These are phyloP conservation scores for Selaginella moellendorffii DNA, from an alignment of 75 land plant genomes.

Conservation along the genomic window DNA sequence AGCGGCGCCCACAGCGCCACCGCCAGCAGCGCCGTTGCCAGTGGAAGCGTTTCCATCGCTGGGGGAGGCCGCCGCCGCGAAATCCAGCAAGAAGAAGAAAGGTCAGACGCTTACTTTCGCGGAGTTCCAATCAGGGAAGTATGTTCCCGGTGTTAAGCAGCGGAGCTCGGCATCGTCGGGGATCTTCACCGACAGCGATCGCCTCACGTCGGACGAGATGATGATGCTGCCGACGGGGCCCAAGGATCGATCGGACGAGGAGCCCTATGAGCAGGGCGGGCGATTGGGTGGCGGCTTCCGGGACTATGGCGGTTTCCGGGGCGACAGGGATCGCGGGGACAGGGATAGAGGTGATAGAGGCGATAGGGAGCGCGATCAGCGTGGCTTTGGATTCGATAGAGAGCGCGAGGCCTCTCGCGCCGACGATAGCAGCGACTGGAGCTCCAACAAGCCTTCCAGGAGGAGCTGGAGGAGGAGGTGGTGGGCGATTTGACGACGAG, in stretches of 20 bases:
- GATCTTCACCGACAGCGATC: background rate
- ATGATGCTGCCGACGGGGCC: conserved; percentile 69
- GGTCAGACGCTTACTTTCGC: conserved; percentile 29
- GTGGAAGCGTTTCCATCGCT: conserved; percentile 49
- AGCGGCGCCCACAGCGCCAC: conserved; percentile 31
- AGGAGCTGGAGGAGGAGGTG: no score
- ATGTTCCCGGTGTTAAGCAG: conserved; percentile 20
- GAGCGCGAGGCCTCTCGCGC: conserved; percentile 49
- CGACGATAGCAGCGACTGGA: conserved; percentile 67
- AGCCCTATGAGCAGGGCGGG: conserved; percentile 24
- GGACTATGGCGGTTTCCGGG: conserved; percentile 25
- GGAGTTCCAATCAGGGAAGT: conserved; percentile 34
- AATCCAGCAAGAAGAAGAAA: conserved; percentile 69
- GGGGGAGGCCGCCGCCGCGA: conserved; percentile 33
- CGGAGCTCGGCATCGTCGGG: conserved; percentile 8
- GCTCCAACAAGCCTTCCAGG: conserved; percentile 28
- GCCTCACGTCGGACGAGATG: conserved; percentile 57
- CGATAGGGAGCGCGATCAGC: conserved; percentile 3
- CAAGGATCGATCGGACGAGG: conserved; percentile 49
- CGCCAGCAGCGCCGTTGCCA: conserved; percentile 9
- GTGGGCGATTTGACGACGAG: background rate
- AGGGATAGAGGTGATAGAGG: conserved; percentile 15
- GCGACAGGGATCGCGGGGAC: no score
- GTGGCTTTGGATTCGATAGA: conserved; percentile 25
- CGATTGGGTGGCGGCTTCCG: conserved; percentile 60